phyloP scores from a whole-genome alignment of 768 basidiomycete species.

The Tylopilus sp. region DNA sequence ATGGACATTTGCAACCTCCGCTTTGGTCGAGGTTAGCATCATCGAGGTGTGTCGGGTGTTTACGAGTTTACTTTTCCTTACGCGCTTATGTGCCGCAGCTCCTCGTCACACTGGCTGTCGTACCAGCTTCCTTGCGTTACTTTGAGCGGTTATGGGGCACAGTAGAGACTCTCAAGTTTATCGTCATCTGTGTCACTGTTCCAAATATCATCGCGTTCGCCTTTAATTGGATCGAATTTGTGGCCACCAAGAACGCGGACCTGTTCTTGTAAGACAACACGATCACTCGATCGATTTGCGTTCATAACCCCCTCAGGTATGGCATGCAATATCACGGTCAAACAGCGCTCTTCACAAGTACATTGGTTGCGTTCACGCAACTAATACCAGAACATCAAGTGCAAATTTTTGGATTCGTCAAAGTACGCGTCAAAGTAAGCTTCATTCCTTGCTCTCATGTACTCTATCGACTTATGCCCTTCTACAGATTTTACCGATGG shows the following conservation, averaged over 20 bases:
- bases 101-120: slow-evolving; percentile 65
- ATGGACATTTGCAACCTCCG: slow-evolving; percentile 92
- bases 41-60: slow-evolving; percentile 65
- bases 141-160: slow-evolving; percentile 94
- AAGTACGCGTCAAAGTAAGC: slow-evolving; percentile 84
- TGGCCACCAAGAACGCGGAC: slow-evolving; percentile 65
- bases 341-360: slow-evolving; percentile 83
- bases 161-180: slow-evolving; percentile 82
- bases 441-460: neutral
- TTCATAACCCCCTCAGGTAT: slow-evolving; percentile 49
- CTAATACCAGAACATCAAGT: slow-evolving; percentile 98
- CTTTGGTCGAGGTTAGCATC: slow-evolving; percentile 79
- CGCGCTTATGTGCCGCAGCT: slow-evolving; percentile 49
- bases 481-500: slow-evolving; percentile 86
- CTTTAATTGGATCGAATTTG: slow-evolving; percentile 85
- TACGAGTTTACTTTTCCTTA: neutral
- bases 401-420: slow-evolving; percentile 82
- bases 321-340: slow-evolving; percentile 90
- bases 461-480: slow-evolving; percentile 1
- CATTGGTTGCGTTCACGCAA: slow-evolving; percentile 96
- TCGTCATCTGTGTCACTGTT: slow-evolving; percentile 67
- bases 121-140: slow-evolving; percentile 84
- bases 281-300: slow-evolving; percentile 2
- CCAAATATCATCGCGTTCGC: slow-evolving; percentile 88
- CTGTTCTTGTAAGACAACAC: slow-evolving; percentile 66